Evolutionary conservation across 1,284 basidiomycete genomes (phyloP).

Genomic region (Pulveroboletus sp.): DNA sequence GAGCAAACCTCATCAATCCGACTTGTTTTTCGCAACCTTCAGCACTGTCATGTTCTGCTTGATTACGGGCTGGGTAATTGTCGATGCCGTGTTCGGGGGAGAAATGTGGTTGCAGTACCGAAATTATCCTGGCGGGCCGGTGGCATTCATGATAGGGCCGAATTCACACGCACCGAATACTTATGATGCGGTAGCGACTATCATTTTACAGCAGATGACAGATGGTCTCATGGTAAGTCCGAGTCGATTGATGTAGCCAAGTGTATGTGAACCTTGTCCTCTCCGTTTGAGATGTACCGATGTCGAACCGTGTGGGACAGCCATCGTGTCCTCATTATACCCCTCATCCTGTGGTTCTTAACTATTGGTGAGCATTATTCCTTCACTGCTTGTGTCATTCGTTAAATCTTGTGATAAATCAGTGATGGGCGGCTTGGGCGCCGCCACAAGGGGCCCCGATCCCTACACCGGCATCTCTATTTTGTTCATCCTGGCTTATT

Average conservation of each 20-base stretch:
- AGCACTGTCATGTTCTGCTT: slow-evolving; percentile 4
- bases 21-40: slow-evolving; percentile 5
- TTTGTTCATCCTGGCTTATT: slow-evolving; percentile 7
- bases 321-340: background rate
- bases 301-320: slow-evolving; percentile 7
- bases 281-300: background rate
- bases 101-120: background rate
- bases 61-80: background rate
- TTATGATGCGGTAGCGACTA: background rate
- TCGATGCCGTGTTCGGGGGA: background rate
- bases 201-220: slow-evolving; percentile 5
- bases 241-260: background rate
- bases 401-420: background rate
- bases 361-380: slow-evolving; percentile 3
- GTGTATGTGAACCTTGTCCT: background rate
- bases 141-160: background rate
- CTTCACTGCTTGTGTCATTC: background rate
- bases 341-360: slow-evolving; percentile 12
- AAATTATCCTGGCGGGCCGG: background rate
- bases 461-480: background rate
- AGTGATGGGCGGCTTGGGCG: no score
- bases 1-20: background rate
- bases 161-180: background rate
- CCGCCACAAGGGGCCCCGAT: slow-evolving; percentile 9
- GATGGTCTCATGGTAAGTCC: slow-evolving; percentile 12